Evolutionary conservation across 2,329 filamentous ascomycete genomes (phyloP).

Genomic region (Magnaporthiopsis poae): DNA sequence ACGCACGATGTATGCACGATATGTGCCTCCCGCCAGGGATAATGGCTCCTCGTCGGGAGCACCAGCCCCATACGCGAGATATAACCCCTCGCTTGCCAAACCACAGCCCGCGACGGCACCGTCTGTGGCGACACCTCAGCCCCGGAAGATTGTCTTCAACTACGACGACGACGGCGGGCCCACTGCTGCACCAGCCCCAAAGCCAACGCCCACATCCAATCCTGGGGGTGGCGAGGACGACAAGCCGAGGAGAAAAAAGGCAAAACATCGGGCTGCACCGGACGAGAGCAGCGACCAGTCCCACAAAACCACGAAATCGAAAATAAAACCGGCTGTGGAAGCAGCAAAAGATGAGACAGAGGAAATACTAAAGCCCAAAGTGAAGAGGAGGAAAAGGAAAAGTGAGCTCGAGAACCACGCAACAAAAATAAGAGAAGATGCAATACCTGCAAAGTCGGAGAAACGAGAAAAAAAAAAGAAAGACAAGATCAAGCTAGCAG

Average conservation of each 20-base stretch:
- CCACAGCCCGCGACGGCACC: constrained; percentile 3
- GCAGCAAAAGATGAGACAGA: neutral
- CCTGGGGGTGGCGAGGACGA: constrained; percentile 16
- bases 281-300: constrained; percentile 22
- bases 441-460: neutral
- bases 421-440: neutral
- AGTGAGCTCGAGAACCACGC: constrained; percentile 5
- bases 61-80: constrained; percentile 12
- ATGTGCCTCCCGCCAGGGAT: constrained; percentile 25
- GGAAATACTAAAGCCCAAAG: neutral
- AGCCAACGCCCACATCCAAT: constrained; percentile 12
- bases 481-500: neutral
- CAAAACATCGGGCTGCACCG: constrained; percentile 17
- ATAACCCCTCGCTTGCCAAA: constrained; percentile 10
- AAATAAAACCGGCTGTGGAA: neutral
- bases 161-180: constrained; percentile 13
- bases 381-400: constrained; percentile 22
- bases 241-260: constrained; percentile 19
- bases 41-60: constrained; percentile 13
- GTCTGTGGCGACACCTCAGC: constrained; percentile 5
- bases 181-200: constrained; percentile 3
- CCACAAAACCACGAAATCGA: constrained; percentile 18
- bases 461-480: neutral
- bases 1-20: constrained; percentile 24
- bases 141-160: constrained; percentile 19